Base-by-base conservation (phyloP, 2,329 filamentous ascomycete species). In the Waltergamsia citrina region DNA sequence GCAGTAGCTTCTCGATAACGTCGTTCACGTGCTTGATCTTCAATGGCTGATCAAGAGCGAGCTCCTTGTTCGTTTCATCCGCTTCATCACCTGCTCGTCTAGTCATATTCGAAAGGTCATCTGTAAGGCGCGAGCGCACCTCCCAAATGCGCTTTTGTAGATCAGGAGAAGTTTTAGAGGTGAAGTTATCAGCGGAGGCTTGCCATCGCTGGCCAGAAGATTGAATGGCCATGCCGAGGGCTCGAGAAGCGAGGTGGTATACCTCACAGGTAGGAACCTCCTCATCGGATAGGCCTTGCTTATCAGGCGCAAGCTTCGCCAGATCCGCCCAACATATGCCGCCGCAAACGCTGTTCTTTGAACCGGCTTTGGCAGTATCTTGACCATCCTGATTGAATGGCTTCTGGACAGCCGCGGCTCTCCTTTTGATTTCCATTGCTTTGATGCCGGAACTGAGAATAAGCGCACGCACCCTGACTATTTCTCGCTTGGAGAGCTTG, bases 371-470 rank as follows among this genome's bases (percentile, higher is more conserved):
- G 12, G 29, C 9, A 11, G 39, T 30, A 16, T 40, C 32, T 7
- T 45, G 34, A 29, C 37, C 40, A 6, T 44, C 43, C 2, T 43
- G 38, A 34, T 37, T 34, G 19, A 59, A 56, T 0, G 65, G 52
- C 14, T 57, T 51, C 32, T 56, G 57, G 8, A 54, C 51, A 23
- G 67, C 64, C 29, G 78, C 59, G 4, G 81, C 78, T 30, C 81
- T 74, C 4, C 78, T 71, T 19, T 69, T 68, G 35, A 95, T 84
- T 49, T 92, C 85, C 48, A 78, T 78, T 1, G 90, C 88, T 59
- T 93, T 94, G 49, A 95, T 79, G n/a, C 87, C 88, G 0, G 86
- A 85, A 41, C 80, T 83, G 16, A 94, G 65, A 26, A 94, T 73
- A 7, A 93, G 66, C 1, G 85, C 74, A 37, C 78, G 73, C 3